Conservation (phyloP, 2,329 filamentous ascomycete genomes). For the Pseudopithomyces maydicus region DNA sequence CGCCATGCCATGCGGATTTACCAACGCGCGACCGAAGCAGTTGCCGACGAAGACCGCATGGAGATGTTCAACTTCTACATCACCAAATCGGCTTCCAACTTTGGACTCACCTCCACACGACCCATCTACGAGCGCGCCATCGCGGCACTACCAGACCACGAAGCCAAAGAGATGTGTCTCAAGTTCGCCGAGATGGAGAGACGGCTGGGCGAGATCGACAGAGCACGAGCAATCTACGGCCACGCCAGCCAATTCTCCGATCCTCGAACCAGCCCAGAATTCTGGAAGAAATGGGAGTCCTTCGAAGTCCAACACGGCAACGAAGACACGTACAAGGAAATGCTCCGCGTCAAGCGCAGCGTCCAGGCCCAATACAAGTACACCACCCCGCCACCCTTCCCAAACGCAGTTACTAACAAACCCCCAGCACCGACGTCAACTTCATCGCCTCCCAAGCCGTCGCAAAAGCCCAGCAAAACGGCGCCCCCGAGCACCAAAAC, state of each 20-base stretch:
- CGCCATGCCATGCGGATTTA: constrained; percentile 99
- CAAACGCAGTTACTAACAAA: constrained; percentile 40
- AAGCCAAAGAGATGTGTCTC: constrained; percentile 97
- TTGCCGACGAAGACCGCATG: constrained; percentile 89
- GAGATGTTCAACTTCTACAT: constrained; percentile 99
- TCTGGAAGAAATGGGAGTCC: constrained; percentile 96
- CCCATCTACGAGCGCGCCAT: constrained; percentile 97
- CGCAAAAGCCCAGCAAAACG: constrained; percentile 73
- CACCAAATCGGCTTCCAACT: constrained; percentile 97
- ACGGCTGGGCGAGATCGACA: constrained; percentile 88
- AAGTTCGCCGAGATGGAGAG: constrained; percentile 99
- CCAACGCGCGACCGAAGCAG: constrained; percentile 91
- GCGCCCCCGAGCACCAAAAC: constrained; percentile 50
- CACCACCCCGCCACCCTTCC: constrained; percentile 28
- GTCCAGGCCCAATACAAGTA: constrained; percentile 97
- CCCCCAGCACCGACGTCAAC: constrained; percentile 81
- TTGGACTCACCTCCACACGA: constrained; percentile 90
- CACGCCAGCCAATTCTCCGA: constrained; percentile 98
- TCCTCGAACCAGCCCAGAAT: constrained; percentile 83
- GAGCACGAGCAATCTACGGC: constrained; percentile 92
- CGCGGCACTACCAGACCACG: constrained; percentile 85
- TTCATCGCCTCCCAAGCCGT: constrained; percentile 97
- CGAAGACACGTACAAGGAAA: constrained; percentile 99
- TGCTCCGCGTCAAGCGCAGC: constrained; percentile 95
- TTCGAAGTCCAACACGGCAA: constrained; percentile 99